These are phyloP conservation scores for Cucumis melo DNA, from an alignment of 306 rosid genomes.

Conservation along the genomic window DNA sequence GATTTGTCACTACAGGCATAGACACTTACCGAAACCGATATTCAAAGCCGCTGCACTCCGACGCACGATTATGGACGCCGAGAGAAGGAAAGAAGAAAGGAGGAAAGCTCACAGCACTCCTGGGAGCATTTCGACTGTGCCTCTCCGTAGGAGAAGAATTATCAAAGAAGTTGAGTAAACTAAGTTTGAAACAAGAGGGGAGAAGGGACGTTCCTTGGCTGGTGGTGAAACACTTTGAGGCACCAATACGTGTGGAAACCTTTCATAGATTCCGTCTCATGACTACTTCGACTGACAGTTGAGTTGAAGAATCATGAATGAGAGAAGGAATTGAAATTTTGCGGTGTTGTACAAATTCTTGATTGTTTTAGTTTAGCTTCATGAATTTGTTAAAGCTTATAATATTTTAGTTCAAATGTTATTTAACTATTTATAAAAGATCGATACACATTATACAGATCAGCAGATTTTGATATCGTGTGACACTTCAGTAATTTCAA, in stretches of 20 bases:
- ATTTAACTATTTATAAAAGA: background rate
- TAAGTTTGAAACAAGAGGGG: background rate
- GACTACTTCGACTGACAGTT: background rate
- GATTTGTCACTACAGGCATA: slow-evolving; percentile 38
- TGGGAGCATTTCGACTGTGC: slow-evolving; percentile 42
- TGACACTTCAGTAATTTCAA: too few species aligned
- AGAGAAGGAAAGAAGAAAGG: slow-evolving; percentile 50
- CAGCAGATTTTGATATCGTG: too few species aligned
- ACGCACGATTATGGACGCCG: slow-evolving; percentile 47
- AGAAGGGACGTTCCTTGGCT: background rate
- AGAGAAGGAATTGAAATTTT: background rate
- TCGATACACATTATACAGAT: background rate
- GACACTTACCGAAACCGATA: slow-evolving; percentile 66
- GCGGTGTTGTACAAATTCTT: background rate
- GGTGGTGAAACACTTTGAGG: background rate
- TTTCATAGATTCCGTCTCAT: background rate
- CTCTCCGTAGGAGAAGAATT: slow-evolving; percentile 51
- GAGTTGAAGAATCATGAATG: background rate
- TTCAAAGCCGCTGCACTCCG: slow-evolving; percentile 41
- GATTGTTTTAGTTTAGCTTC: background rate
- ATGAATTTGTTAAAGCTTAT: background rate
- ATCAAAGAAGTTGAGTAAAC: slow-evolving; percentile 48
- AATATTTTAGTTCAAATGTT: background rate
- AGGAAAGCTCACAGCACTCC: slow-evolving; percentile 84
- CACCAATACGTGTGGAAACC: background rate